These are phyloP conservation scores for Botrytis hyacinthi DNA, from an alignment of 2,329 filamentous ascomycete species.

Conservation along the genomic window DNA sequence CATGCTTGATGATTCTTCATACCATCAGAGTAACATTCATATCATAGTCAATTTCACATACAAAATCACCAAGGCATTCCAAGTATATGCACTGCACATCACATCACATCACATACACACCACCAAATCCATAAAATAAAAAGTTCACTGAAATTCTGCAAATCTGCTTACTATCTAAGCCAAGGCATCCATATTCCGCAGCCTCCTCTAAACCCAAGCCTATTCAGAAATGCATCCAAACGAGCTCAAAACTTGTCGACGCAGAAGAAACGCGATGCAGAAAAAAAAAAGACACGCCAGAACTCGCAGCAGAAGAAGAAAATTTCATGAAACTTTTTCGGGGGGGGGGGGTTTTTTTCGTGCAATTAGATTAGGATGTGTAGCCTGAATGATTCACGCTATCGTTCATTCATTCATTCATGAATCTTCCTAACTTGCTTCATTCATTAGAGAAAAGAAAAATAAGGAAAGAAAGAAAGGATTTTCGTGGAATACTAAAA, in stretches of 20 bases:
- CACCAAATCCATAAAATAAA: not conserved
- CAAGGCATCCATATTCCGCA: not conserved
- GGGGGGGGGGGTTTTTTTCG: not conserved
- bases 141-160: not conserved
- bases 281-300: not conserved
- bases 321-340: constrained; percentile 1
- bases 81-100: not conserved
- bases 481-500: not conserved
- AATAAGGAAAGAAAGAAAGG: too few relatives aligned
- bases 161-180: not conserved
- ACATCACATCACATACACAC: not conserved
- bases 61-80: not conserved
- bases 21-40: not conserved
- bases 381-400: not conserved
- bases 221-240: too few relatives aligned
- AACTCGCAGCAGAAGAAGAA: not conserved
- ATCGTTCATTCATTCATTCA: not conserved
- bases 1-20: not conserved
- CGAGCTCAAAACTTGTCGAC: not conserved
- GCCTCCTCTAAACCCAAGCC: not conserved
- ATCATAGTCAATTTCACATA: too few relatives aligned
- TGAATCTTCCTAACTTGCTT: not conserved
- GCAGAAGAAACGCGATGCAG: not conserved
- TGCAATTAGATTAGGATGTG: not conserved
- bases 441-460: not conserved